Percentiles rank a stretch among this genome's conserved stretches.
Conservation (phyloP, 2,329 filamentous ascomycete species). For the Rhytidhysteron rufulum region DNA sequence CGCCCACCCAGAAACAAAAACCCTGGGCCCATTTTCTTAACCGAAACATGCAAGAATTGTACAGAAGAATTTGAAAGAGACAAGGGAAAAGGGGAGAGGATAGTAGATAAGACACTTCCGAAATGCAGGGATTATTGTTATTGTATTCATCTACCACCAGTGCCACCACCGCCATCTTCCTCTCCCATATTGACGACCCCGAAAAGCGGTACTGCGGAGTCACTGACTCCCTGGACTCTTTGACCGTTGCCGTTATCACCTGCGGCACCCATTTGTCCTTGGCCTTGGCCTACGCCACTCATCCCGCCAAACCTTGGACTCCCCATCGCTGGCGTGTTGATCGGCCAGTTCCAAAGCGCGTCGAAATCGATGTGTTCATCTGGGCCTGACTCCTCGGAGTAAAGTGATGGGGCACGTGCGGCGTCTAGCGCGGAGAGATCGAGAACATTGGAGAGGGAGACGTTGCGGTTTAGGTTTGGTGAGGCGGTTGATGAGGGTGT, state of each 20-base stretch:
- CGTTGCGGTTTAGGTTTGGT: conserved; percentile 12
- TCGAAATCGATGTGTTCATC: conserved; percentile 42
- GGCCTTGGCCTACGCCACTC: too few species aligned
- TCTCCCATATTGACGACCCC: conserved; percentile 17
- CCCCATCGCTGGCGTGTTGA: conserved; percentile 28
- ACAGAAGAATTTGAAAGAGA: neutral
- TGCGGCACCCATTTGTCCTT: conserved; percentile 8
- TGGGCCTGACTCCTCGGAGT: conserved; percentile 25
- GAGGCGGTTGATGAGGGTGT: conserved; percentile 3
- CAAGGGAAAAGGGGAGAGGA: neutral
- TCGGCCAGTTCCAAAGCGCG: conserved; percentile 39
- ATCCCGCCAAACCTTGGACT: conserved; percentile 18
- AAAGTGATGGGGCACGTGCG: conserved; percentile 27
- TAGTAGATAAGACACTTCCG: neutral
- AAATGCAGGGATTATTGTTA: too few species aligned
- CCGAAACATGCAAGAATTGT: neutral
- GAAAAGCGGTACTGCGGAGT: conserved; percentile 32
- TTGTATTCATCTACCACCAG: neutral
- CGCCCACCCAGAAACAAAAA: too few species aligned
- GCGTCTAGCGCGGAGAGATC: conserved; percentile 35
- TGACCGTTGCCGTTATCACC: conserved; percentile 10
- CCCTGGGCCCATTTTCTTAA: too few species aligned
- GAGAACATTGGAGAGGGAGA: conserved; percentile 32
- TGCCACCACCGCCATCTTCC: neutral
- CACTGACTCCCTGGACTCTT: conserved; percentile 25